Percentiles rank a stretch among this genome's conserved stretches.
Conservation (phyloP, 768 basidiomycete species). For the Boletus eberwhitei region DNA sequence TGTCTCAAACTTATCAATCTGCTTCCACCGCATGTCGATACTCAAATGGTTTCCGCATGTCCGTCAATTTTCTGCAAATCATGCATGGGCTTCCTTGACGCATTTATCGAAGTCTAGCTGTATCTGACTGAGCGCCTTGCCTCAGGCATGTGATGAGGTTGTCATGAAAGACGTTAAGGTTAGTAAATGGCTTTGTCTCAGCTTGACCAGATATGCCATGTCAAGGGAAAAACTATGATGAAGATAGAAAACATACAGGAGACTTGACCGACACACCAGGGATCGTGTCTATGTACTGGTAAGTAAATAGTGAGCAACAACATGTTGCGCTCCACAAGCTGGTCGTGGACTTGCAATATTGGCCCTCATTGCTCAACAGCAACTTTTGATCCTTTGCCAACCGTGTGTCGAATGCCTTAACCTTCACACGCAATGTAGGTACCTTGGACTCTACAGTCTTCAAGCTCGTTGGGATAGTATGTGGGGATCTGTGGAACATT, state of each 20-base stretch:
- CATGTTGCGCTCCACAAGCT: constrained; percentile 90
- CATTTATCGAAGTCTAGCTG: constrained; percentile 85
- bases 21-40: constrained; percentile 85
- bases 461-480: constrained; percentile 56
- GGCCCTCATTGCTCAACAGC: constrained; percentile 65
- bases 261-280: constrained; percentile 87
- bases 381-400: constrained; percentile 79
- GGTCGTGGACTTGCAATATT: constrained; percentile 90
- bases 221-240: not conserved
- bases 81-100: constrained; percentile 71
- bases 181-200: constrained; percentile 90
- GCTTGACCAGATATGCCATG: constrained; percentile 41
- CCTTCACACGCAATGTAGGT: constrained; percentile 51
- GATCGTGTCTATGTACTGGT: constrained; percentile 95
- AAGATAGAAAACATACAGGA: constrained; percentile 47
- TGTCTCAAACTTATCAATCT: constrained; percentile 89
- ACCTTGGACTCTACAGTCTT: constrained; percentile 71
- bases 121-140: constrained; percentile 78
- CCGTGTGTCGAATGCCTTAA: constrained; percentile 74
- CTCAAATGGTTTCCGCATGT: constrained; percentile 84
- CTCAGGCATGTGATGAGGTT: constrained; percentile 87
- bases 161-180: constrained; percentile 92
- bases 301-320: constrained; percentile 86
- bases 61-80: constrained; percentile 69
- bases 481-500: no score